A percentile compares a stretch with the other conserved stretches of the same genome.
Evolutionary conservation across 768 basidiomycete species (phyloP).

Genomic region (Daedalea quercina): DNA sequence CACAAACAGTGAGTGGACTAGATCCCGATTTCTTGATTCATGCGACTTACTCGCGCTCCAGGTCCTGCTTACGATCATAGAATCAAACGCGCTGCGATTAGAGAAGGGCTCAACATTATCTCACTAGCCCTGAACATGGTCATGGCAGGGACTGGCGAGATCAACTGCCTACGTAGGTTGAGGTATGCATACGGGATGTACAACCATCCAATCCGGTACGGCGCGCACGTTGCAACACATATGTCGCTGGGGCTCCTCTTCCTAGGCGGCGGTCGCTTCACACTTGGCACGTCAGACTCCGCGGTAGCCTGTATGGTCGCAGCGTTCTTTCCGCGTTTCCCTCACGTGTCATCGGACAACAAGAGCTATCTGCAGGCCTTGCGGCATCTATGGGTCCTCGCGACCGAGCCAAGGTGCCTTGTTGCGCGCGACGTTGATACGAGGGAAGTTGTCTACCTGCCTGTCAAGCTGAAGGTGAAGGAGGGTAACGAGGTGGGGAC

Average conservation of each 20-base stretch:
- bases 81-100: slow-evolving; percentile 80
- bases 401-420: slow-evolving; percentile 89
- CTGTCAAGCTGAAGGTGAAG: slow-evolving; percentile 77
- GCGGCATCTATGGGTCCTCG: slow-evolving; percentile 93
- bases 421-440: slow-evolving; percentile 91
- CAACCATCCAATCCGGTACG: slow-evolving; percentile 68
- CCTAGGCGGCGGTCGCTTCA: slow-evolving; percentile 88
- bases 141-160: slow-evolving; percentile 96
- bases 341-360: slow-evolving; percentile 77
- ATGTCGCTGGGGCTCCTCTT: slow-evolving; percentile 89
- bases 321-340: slow-evolving; percentile 89
- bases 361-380: slow-evolving; percentile 87
- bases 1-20: slow-evolving; percentile 47
- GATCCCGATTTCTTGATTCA: not conserved
- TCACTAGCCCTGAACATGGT: slow-evolving; percentile 85
- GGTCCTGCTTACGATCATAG: slow-evolving; percentile 80
- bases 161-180: slow-evolving; percentile 80
- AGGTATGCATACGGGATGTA: slow-evolving; percentile 88
- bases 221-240: slow-evolving; percentile 85
- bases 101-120: slow-evolving; percentile 84
- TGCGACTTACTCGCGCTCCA: slow-evolving; percentile 21
- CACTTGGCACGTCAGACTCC: slow-evolving; percentile 85
- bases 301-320: slow-evolving; percentile 86
- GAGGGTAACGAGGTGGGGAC: slow-evolving; percentile 59
- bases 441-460: slow-evolving; percentile 85